phyloP scores from a whole-genome alignment of 2,329 filamentous ascomycete species.

The Exophiala aquamarina region DNA sequence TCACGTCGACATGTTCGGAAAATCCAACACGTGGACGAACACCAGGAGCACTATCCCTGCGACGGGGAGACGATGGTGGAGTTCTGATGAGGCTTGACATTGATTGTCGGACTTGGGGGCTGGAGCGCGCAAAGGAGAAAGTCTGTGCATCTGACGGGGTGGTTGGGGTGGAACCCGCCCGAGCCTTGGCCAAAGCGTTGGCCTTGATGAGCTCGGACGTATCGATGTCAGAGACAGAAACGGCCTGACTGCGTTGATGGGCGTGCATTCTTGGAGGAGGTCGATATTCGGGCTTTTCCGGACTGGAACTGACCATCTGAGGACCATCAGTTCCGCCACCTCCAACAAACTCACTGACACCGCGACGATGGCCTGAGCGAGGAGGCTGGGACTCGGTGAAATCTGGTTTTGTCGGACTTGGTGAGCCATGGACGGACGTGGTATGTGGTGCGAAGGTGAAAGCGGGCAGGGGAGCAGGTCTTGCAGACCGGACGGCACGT shows the following conservation, averaged over 20 bases:
- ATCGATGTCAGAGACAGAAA: slow-evolving; percentile 77
- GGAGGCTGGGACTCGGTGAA: slow-evolving; percentile 16
- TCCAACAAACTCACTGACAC: slow-evolving; percentile 82
- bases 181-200: slow-evolving; percentile 52
- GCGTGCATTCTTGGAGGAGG: slow-evolving; percentile 63
- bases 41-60: slow-evolving; percentile 36
- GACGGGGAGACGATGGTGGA: slow-evolving; percentile 23
- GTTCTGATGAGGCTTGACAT: slow-evolving; percentile 24
- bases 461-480: slow-evolving; percentile 26
- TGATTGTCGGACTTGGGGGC: slow-evolving; percentile 25
- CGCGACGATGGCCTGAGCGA: slow-evolving; percentile 63
- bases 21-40: slow-evolving; percentile 70
- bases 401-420: slow-evolving; percentile 27
- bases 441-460: slow-evolving; percentile 26
- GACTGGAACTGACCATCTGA: slow-evolving; percentile 39
- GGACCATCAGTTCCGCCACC: slow-evolving; percentile 50
- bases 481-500: slow-evolving; percentile 25
- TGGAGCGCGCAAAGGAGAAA: slow-evolving; percentile 31
- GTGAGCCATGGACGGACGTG: slow-evolving; percentile 17
- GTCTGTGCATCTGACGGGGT: slow-evolving; percentile 44
- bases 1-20: slow-evolving; percentile 79
- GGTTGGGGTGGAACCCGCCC: slow-evolving; percentile 61
- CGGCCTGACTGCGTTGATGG: slow-evolving; percentile 76
- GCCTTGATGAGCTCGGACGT: slow-evolving; percentile 64
- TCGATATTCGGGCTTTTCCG: slow-evolving; percentile 34